Evolutionary conservation across 2,329 filamentous ascomycete species (phyloP), one percentile per base, ranked within the genome.

Genomic region (Colletotrichum viniferum): DNA sequence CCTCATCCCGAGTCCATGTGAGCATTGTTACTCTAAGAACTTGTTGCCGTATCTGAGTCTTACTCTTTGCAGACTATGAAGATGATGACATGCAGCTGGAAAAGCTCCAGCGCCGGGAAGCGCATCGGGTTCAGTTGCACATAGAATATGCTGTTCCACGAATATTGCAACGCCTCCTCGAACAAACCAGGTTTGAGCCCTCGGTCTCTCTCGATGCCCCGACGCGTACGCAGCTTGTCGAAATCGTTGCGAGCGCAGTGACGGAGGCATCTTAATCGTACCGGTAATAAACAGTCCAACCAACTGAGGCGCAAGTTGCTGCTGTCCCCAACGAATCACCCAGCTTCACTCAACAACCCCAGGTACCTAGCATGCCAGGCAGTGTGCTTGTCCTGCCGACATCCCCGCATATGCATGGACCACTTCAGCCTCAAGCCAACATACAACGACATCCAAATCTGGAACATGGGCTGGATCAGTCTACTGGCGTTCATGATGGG

Each of bases 311-410:
- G 18, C 16, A n/a, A 12, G 18, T 0, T 0, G 4, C 38, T 3
- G 16, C 4, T 0, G 9, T 43, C 38, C 18, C 1, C 9, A n/a
- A 10, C 5, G 16, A n/a, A 3, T 2, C 9, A 12, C 12, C 9
- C 16, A 43, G 4, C 9, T 43, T 43, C 38, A n/a, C 18, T n/a
- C 38, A n/a, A 5, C 7, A 18, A 0, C 16, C 16, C 4, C 7
- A 38, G 36, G 1, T 7, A 9, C 14, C 7, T 4, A 2, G 36
- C 16, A 1, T 1, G 8, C 0, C 16, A 16, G 36, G 3, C 7
- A 8, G 0, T 18, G 1, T 3, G 8, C 9, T 5, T 4, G 10
- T 0, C 1, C 38, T 5, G 18, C 4, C 38, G 9, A 10, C 18
- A 5, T 10, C 38, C 5, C 10, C 38, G 8, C 18, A 3, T 4